Base-by-base conservation (phyloP, 2,329 filamentous ascomycete genomes). In the Septoria linicola region DNA sequence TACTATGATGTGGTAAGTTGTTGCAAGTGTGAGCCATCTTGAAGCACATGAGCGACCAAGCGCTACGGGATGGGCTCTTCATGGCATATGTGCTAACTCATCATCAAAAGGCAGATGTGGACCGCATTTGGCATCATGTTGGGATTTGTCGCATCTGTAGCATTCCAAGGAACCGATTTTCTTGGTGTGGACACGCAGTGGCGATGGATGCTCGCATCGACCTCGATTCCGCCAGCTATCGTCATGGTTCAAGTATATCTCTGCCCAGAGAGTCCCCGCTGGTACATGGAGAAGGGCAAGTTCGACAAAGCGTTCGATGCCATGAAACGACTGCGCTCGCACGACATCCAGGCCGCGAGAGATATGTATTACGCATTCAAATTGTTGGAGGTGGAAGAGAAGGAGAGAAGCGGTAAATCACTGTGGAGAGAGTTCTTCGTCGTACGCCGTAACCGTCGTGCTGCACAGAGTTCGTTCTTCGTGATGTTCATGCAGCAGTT, bases 1-100 rank as follows among this genome's bases (percentile, higher is more conserved):
- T 0, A 74, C 74, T 19, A 76, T 75, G 72, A 66, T 64, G 27
- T 76, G n/a, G n/a, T n/a, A n/a, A n/a, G n/a, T n/a, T n/a, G n/a
- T n/a, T n/a, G n/a, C n/a, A n/a, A n/a, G n/a, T n/a, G n/a, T n/a
- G n/a, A n/a, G n/a, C n/a, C n/a, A n/a, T n/a, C n/a, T n/a, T n/a
- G n/a, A n/a, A n/a, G n/a, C n/a, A n/a, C n/a, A n/a, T n/a, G n/a
- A n/a, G n/a, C n/a, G n/a, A n/a, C n/a, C n/a, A n/a, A n/a, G n/a
- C n/a, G n/a, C n/a, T n/a, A n/a, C n/a, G n/a, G n/a, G n/a, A n/a
- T n/a, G n/a, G n/a, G n/a, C n/a, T n/a, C n/a, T n/a, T n/a, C n/a
- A n/a, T n/a, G n/a, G n/a, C n/a, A n/a, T n/a, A n/a, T n/a, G n/a
- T n/a, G n/a, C n/a, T n/a, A n/a, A n/a, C n/a, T n/a, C n/a, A n/a